Percentiles rank a stretch among this genome's conserved stretches.
Conservation (phyloP, 1,284 basidiomycete species). For the Apiotrichum gracile region DNA sequence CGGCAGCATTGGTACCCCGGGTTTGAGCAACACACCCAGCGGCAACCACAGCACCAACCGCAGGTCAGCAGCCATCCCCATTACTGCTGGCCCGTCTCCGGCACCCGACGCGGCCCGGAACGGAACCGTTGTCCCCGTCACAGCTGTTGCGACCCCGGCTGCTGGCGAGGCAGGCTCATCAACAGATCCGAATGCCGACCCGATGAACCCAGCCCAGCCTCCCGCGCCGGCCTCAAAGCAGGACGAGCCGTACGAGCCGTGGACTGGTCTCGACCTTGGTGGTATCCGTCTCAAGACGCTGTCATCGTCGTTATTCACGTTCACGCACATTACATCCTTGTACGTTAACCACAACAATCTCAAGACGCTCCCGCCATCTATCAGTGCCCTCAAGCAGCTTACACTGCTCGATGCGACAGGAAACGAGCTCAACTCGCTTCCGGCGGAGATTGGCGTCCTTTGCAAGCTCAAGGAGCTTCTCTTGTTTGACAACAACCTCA, state of each 20-base stretch:
- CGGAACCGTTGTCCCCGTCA: conserved; percentile 7
- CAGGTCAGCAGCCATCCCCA: conserved; percentile 19
- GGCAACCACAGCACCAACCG: conserved; percentile 47
- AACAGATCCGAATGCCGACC: conserved; percentile 23
- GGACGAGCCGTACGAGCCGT: conserved; percentile 51
- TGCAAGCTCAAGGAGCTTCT: conserved; percentile 85
- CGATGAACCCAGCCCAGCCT: conserved; percentile 29
- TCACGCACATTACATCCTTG: conserved; percentile 83
- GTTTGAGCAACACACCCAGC: conserved; percentile 32
- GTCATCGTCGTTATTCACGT: conserved; percentile 78
- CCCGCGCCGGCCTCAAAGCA: conserved; percentile 31
- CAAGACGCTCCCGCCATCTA: conserved; percentile 70
- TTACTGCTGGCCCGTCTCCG: conserved; percentile 5
- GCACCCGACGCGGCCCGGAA: conserved; percentile 6
- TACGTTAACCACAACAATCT: conserved; percentile 97
- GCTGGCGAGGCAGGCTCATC: not conserved
- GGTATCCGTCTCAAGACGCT: conserved; percentile 90
- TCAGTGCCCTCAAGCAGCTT: conserved; percentile 77
- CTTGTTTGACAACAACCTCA: conserved; percentile 89
- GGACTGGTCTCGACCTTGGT: conserved; percentile 94
- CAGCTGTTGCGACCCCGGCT: not conserved
- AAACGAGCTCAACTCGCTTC: conserved; percentile 73
- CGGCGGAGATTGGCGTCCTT: conserved; percentile 86
- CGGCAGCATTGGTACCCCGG: conserved; percentile 4
- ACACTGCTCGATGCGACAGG: conserved; percentile 88